phyloP scores from a whole-genome alignment of 2,329 filamentous ascomycete genomes.

The Onygena corvina region DNA sequence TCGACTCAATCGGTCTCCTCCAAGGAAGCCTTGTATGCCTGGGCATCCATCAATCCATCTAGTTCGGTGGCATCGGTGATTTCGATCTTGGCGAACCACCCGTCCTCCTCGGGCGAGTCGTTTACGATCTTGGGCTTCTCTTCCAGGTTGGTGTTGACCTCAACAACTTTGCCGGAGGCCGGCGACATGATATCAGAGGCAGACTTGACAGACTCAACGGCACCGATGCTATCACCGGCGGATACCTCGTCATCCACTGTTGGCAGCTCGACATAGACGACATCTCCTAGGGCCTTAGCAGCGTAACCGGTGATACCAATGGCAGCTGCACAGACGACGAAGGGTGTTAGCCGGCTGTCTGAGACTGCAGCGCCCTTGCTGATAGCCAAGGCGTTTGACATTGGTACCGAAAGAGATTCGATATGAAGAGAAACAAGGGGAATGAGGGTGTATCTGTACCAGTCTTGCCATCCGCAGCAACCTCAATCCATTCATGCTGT shows the following conservation, averaged over 20 bases:
- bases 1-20: slow-evolving; percentile 39
- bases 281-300: slow-evolving; percentile 82
- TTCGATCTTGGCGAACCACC: slow-evolving; percentile 86
- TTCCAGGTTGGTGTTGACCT: slow-evolving; percentile 63
- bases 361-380: too few species aligned
- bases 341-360: neutral
- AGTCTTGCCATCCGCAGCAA: slow-evolving; percentile 68
- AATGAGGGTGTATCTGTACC: slow-evolving; percentile 38
- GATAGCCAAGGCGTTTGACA: too few species aligned
- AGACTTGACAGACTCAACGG: slow-evolving; percentile 95
- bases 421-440: slow-evolving; percentile 17
- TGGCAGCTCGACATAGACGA: slow-evolving; percentile 94
- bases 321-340: slow-evolving; percentile 38
- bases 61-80: slow-evolving; percentile 59
- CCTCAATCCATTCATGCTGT: slow-evolving; percentile 96
- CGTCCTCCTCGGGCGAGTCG: slow-evolving; percentile 75
- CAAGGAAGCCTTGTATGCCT: slow-evolving; percentile 62
- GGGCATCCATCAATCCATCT: slow-evolving; percentile 62
- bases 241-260: slow-evolving; percentile 54
- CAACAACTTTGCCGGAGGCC: slow-evolving; percentile 61
- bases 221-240: slow-evolving; percentile 75
- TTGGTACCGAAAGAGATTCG: neutral
- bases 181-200: slow-evolving; percentile 96
- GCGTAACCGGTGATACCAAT: slow-evolving; percentile 86
- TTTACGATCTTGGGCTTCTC: slow-evolving; percentile 83